A percentile compares a stretch with the other conserved stretches of the same genome.
Evolutionary conservation across 371 early-diverging fungal genomes (phyloP).

Genomic region (Coemansia linderi): DNA sequence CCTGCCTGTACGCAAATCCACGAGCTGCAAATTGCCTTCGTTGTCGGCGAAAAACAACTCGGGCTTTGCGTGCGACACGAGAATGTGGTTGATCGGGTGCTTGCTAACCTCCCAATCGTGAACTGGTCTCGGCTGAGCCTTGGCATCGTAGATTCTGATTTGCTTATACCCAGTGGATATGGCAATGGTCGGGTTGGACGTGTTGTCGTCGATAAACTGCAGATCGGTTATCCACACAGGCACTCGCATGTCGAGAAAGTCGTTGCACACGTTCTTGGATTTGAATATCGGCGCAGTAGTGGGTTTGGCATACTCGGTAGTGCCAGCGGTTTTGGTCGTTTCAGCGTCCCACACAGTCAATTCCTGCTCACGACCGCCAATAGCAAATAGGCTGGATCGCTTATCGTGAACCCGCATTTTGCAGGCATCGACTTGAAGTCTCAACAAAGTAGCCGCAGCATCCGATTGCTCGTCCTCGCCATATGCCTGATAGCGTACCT

Average conservation of each 20-base stretch:
- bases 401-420: conserved; percentile 70
- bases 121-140: conserved; percentile 69
- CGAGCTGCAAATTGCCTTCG: conserved; percentile 65
- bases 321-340: conserved; percentile 27
- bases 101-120: conserved; percentile 68
- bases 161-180: conserved; percentile 77
- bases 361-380: conserved; percentile 86
- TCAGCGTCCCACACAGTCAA: conserved; percentile 75
- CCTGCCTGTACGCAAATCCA: conserved; percentile 68
- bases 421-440: conserved; percentile 56
- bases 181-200: conserved; percentile 54
- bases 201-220: conserved; percentile 61
- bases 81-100: conserved; percentile 63
- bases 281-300: conserved; percentile 57
- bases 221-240: conserved; percentile 89
- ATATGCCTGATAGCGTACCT: conserved; percentile 45
- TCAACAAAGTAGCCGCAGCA: conserved; percentile 13
- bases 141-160: conserved; percentile 81
- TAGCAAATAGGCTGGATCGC: conserved; percentile 71
- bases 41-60: conserved; percentile 81
- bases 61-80: conserved; percentile 55
- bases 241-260: conserved; percentile 77
- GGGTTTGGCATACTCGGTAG: conserved; percentile 39
- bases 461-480: background rate
- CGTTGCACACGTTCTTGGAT: conserved; percentile 67